A percentile compares a stretch with the other conserved stretches of the same genome.
Conservation (phyloP, 768 basidiomycete genomes). For the Hebeloma cylindrosporum region DNA sequence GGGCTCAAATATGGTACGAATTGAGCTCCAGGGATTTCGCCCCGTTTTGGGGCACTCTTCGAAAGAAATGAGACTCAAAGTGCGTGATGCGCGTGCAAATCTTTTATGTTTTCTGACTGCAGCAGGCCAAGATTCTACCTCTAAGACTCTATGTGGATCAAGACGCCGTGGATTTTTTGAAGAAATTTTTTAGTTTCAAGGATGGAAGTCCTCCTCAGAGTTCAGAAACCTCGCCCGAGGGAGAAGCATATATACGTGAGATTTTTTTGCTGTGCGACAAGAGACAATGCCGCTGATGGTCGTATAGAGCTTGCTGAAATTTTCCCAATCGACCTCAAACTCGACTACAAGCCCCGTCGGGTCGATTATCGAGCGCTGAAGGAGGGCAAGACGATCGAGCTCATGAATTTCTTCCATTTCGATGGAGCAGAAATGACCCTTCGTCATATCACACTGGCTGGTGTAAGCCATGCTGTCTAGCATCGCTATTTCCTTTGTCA, state of each 20-base stretch:
- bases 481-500: constrained; percentile 5
- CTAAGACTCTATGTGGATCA: constrained; percentile 94
- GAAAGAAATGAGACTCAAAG: constrained; percentile 79
- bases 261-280: not conserved
- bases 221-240: constrained; percentile 34
- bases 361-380: constrained; percentile 91
- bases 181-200: constrained; percentile 92
- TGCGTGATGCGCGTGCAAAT: constrained; percentile 36
- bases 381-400: constrained; percentile 89
- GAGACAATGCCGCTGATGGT: not conserved
- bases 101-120: not conserved
- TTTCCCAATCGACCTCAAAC: constrained; percentile 90
- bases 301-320: constrained; percentile 86
- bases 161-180: constrained; percentile 96
- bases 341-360: constrained; percentile 97
- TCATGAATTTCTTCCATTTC: constrained; percentile 99
- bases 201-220: constrained; percentile 48
- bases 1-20: constrained; percentile 89
- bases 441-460: constrained; percentile 86
- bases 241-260: constrained; percentile 46
- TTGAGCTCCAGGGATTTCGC: constrained; percentile 74
- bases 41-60: constrained; percentile 66
- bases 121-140: constrained; percentile 86
- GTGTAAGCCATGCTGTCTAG: constrained; percentile 53
- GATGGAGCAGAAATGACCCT: constrained; percentile 98